phyloP scores from a whole-genome alignment of 352 stramenopile species.

The Pythium volutum region DNA sequence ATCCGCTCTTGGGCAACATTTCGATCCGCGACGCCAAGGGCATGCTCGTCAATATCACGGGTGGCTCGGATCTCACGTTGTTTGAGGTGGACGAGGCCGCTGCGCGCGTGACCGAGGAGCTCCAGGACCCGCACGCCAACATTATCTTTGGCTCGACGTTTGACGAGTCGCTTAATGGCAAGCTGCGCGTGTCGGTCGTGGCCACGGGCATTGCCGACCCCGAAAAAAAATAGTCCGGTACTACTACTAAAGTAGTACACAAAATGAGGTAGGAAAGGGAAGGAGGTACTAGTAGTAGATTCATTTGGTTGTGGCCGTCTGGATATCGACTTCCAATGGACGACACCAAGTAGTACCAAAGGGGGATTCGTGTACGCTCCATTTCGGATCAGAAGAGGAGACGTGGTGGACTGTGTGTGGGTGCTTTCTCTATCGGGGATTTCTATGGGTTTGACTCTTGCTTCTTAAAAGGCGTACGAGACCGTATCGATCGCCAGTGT shows the following conservation, averaged over 20 bases:
- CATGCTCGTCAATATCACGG: slow-evolving; percentile 95
- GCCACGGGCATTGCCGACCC: slow-evolving; percentile 83
- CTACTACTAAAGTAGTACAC: neutral
- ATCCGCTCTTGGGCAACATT: slow-evolving; percentile 87
- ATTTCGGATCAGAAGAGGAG: neutral
- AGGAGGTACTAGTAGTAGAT: neutral
- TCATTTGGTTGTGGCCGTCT: slow-evolving; percentile 3
- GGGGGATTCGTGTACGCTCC: neutral
- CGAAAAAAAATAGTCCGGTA: slow-evolving; percentile 81
- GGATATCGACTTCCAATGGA: neutral
- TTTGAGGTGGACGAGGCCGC: slow-evolving; percentile 89
- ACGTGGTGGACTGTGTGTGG: neutral
- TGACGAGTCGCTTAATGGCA: slow-evolving; percentile 75
- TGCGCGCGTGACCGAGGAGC: slow-evolving; percentile 83
- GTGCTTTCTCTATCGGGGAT: neutral
- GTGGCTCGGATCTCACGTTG: slow-evolving; percentile 91
- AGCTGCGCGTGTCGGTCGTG: slow-evolving; percentile 84
- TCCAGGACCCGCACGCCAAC: slow-evolving; percentile 85
- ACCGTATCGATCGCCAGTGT: slow-evolving; percentile 7
- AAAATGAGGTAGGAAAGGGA: too few species aligned
- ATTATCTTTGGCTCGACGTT: slow-evolving; percentile 89
- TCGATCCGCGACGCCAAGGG: slow-evolving; percentile 91
- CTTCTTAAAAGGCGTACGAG: slow-evolving; percentile 9
- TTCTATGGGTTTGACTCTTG: neutral
- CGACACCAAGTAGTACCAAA: neutral